Conservation (phyloP, 345 rosid species). For the Gossypium bickii region DNA sequence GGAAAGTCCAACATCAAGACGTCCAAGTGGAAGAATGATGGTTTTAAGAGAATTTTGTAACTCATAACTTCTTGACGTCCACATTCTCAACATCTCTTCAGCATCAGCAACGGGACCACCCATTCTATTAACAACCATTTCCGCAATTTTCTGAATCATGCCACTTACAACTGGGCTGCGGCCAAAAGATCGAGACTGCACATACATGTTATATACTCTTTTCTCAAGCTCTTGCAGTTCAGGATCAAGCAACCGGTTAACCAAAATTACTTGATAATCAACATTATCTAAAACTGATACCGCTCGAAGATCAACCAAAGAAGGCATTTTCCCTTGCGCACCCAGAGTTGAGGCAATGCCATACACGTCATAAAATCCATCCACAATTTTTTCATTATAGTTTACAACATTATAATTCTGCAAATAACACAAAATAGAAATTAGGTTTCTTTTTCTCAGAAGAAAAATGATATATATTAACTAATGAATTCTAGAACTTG, state of each 20-base stretch:
- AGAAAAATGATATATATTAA: neutral
- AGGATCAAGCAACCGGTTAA: slow-evolving; percentile 69
- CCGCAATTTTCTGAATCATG: slow-evolving; percentile 85
- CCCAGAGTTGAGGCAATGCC: slow-evolving; percentile 56
- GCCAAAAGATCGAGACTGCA: slow-evolving; percentile 41
- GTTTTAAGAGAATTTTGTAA: slow-evolving; percentile 55
- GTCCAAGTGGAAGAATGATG: slow-evolving; percentile 76
- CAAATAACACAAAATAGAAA: slow-evolving; percentile 11
- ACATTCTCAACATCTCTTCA: slow-evolving; percentile 70
- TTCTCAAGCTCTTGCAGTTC: slow-evolving; percentile 73
- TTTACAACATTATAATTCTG: slow-evolving; percentile 85
- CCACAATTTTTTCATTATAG: slow-evolving; percentile 70
- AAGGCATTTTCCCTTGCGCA: slow-evolving; percentile 74
- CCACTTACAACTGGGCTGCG: slow-evolving; percentile 42
- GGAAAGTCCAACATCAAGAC: slow-evolving; percentile 84
- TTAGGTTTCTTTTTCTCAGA: neutral
- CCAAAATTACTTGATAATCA: slow-evolving; percentile 73
- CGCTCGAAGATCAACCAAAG: slow-evolving; percentile 75
- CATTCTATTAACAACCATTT: slow-evolving; percentile 81
- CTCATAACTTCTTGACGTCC: slow-evolving; percentile 60
- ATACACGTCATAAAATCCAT: slow-evolving; percentile 89
- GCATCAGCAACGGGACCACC: slow-evolving; percentile 91
- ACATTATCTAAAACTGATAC: slow-evolving; percentile 55
- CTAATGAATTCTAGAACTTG: neutral
- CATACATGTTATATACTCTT: slow-evolving; percentile 38